phyloP scores from a whole-genome alignment of 768 basidiomycete species.

The Mycena rebaudengoi region DNA sequence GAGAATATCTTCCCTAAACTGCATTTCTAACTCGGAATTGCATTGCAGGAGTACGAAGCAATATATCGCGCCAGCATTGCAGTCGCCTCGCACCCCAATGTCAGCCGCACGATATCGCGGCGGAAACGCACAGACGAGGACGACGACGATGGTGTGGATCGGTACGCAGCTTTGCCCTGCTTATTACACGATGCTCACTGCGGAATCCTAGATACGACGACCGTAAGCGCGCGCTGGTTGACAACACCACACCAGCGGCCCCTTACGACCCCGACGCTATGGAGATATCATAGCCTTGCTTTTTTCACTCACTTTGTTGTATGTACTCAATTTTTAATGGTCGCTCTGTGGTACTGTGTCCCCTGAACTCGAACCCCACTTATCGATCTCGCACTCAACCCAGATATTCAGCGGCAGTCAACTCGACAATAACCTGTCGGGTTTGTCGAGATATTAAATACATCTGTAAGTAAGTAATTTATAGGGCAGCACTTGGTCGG shows the following conservation, averaged over 20 bases:
- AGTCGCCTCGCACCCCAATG: constrained; percentile 64
- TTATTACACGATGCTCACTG: background rate
- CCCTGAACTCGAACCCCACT: no score
- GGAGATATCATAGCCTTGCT: constrained; percentile 49
- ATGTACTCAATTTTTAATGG: constrained; percentile 25
- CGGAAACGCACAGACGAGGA: constrained; percentile 83
- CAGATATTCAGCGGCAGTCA: no score
- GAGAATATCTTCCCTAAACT: constrained; percentile 18
- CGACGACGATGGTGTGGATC: constrained; percentile 60
- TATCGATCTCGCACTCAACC: no score
- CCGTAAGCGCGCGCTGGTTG: constrained; percentile 55
- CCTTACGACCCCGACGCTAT: constrained; percentile 55
- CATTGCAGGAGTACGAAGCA: constrained; percentile 97
- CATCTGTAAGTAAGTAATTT: no score
- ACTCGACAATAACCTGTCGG: no score
- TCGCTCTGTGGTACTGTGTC: no score
- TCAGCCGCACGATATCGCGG: constrained; percentile 54
- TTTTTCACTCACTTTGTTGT: constrained; percentile 33
- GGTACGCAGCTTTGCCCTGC: constrained; percentile 30
- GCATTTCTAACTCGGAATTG: no score
- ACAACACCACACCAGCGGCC: constrained; percentile 33
- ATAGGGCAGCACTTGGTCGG: no score
- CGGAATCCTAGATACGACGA: constrained; percentile 48
- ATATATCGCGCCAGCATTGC: constrained; percentile 86
- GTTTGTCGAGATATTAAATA: no score